phyloP scores from a whole-genome alignment of 768 basidiomycete genomes.

The Imleria badia region DNA sequence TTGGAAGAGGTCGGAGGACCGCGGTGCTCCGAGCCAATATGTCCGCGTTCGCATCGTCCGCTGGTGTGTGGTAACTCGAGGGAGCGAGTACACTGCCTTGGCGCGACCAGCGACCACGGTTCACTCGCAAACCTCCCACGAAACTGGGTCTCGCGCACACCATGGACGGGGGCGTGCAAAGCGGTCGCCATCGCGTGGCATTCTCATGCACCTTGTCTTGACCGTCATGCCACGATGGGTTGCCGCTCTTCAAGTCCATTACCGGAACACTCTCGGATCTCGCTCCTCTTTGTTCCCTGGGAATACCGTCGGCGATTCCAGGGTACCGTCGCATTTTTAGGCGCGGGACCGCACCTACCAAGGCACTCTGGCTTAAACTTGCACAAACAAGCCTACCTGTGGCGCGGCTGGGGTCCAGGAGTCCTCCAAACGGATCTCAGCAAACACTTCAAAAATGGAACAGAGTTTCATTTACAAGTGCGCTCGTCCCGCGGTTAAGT shows the following conservation, averaged over 20 bases:
- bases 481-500: conserved; percentile 3
- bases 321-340: conserved; percentile 8
- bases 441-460: conserved; percentile 13
- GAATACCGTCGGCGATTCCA: not conserved
- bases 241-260: not conserved
- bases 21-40: conserved; percentile 9
- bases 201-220: not conserved
- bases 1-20: conserved; percentile 4
- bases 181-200: not conserved
- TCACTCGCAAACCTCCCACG: conserved; percentile 7
- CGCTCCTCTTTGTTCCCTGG: not conserved
- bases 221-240: not conserved
- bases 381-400: not conserved
- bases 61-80: not conserved
- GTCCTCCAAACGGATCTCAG: not conserved
- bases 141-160: not conserved
- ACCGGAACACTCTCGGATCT: not conserved
- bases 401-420: not conserved
- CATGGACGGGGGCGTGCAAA: not conserved
- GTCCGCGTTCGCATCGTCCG: not conserved
- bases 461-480: conserved; percentile 17
- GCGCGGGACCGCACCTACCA: conserved; percentile 13
- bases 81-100: too few species aligned
- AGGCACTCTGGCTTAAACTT: conserved; percentile 8
- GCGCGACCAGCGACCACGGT: too few species aligned